Evolutionary conservation across 768 basidiomycete genomes (phyloP), one percentile per base, ranked within the genome.

Genomic region (Tremella mesenterica): DNA sequence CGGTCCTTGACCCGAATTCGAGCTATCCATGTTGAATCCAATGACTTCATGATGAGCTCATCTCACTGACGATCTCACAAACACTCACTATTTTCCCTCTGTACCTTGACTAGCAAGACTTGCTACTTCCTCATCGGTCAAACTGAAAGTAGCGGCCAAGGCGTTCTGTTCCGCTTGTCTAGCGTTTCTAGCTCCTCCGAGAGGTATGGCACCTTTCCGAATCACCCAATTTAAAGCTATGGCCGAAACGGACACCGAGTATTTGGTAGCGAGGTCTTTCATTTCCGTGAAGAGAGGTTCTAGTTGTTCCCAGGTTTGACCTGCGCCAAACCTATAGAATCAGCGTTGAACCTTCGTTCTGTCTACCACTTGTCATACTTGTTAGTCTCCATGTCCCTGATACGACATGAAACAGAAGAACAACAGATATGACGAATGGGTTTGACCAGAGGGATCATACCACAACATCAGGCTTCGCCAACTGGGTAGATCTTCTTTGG

Each of bases 211-310:
- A 13, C 73, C 73, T 53, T 72, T 74, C 18, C 52, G 52, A 25
- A 74, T 67, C 6, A 74, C 71, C 73, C 73, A 74, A 36, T 69
- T 69, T 36, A 74, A 55, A 7, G 73, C 73, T n/a, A 74, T 60
- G 8, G 73, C 71, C 3, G 63, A 63, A 8, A 70, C 57, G 2
- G 63, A 51, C 3, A 74, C 71, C 29, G 58, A 60, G 48, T 72
- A 61, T 44, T 63, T 66, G 26, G 60, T 53, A 2, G 63, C 62
- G 21, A 74, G 60, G n/a, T 30, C 28, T 10, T 60, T 52, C 63
- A 74, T 65, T 8, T 54, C 54, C 1, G 57, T 56, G 1, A 74
- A 39, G 12, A 74, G 60, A 4, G 73, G 73, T 18, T 69, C 66
- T 28, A 74, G 53, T 47, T 65, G 47, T 21, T 64, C 68, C 69